Percentiles rank a stretch among this genome's conserved stretches.
Evolutionary conservation across 371 early-diverging fungal genomes (phyloP).

Genomic region (Mucor circinelloides): DNA sequence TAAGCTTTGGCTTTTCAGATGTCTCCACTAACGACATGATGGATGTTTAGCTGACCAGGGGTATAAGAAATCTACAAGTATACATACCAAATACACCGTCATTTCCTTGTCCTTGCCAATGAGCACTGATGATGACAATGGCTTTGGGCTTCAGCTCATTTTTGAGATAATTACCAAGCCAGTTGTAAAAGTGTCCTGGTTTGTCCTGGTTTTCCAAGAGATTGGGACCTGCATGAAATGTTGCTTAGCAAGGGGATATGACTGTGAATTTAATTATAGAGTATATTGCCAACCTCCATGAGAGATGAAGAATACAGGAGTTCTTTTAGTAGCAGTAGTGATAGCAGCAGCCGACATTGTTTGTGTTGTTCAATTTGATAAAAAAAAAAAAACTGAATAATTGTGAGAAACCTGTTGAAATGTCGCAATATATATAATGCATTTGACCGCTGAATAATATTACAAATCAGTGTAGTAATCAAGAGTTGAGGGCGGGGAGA

Average conservation of each 20-base stretch:
- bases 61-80: not conserved
- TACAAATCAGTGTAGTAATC: not conserved
- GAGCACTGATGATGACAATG: conserved; percentile 59
- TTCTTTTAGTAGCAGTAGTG: conserved; percentile 1
- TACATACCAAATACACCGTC: conserved; percentile 37
- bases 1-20: conserved; percentile 49
- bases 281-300: conserved; percentile 40
- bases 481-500: conserved; percentile 1
- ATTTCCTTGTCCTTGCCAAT: conserved; percentile 56
- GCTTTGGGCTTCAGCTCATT: conserved; percentile 51
- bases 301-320: conserved; percentile 47
- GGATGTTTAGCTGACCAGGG: not conserved
- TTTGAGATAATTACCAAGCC: conserved; percentile 53
- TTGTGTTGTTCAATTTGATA: not conserved
- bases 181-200: conserved; percentile 47
- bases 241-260: not conserved
- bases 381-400: not conserved
- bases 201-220: conserved; percentile 50
- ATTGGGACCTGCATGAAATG: conserved; percentile 46
- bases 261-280: not conserved
- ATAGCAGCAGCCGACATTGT: not conserved
- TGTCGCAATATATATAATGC: not conserved
- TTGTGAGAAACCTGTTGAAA: not conserved
- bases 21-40: conserved; percentile 33
- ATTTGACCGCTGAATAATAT: not conserved